Base-by-base conservation (phyloP, 345 rosid species). In the Lepidium aucheri region DNA sequence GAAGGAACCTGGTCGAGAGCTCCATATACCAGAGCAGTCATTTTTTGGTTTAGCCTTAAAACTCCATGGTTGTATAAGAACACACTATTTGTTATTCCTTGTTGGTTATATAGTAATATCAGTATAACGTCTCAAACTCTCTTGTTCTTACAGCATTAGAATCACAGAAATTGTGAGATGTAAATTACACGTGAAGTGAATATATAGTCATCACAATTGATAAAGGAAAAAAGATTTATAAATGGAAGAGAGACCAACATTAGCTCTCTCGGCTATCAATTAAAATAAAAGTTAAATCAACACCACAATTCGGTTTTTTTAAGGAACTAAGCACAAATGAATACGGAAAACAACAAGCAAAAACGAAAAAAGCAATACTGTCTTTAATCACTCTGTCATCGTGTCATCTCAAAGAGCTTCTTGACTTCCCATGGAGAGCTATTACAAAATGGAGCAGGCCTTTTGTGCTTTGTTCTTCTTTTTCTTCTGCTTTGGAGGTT, bases 401-500 rank as follows among this genome's bases (percentile, higher is more conserved):
- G 47, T 34, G 47, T 34, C 54, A 59, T 13, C n/a, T 51, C 8
- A 70, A 26, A 58, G 59, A 56, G 60, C 54, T 65, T 65, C 34
- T 58, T 34, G 61, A 60, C 53, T 14, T 56, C 46, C 60, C 60
- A 40, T 34, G 68, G 68, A 65, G 39, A 51, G 43, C 20, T 68
- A 60, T 70, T 82, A 87, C 95, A 89, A 83, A 63, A 90, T 81
- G 63, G 93, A 89, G 85, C 98, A 92, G 18, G 83, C 98, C 76
- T 81, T 86, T 63, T 88, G 91, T 54, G 83, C 86, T 79, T 84
- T 86, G 76, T 59, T 79, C 93, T 92, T 92, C 91, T 84, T 92
- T 70, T 86, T 92, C 86, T 89, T 83, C 72, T 61, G 68, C 73
- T 89, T 92, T 10, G 98, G 97, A 24, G 97, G 97, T 80, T 92